Evolutionary conservation across 352 stramenopile species (phyloP).

Genomic region (Ophiocytium majus): DNA sequence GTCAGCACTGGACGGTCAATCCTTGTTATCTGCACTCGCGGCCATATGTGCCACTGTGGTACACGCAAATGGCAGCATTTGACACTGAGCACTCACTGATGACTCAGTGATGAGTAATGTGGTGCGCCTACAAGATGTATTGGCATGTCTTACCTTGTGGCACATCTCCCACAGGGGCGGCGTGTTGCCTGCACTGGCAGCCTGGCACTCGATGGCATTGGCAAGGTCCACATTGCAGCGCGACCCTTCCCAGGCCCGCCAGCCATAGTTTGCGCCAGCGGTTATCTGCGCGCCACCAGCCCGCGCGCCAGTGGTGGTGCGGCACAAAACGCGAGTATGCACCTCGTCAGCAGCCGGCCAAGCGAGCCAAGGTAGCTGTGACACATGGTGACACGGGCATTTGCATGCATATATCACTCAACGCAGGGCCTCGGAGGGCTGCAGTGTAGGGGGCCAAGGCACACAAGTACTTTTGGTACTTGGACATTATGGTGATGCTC

Average conservation of each 20-base stretch:
- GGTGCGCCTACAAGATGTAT: too few relatives aligned
- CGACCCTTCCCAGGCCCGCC: slow-evolving; percentile 25
- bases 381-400: too few relatives aligned
- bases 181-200: background rate
- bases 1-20: background rate
- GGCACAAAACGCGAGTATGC: background rate
- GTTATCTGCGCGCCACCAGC: background rate
- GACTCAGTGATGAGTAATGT: too few relatives aligned
- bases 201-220: background rate
- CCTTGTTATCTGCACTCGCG: background rate
- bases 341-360: background rate
- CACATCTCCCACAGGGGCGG: slow-evolving; percentile 22
- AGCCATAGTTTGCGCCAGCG: slow-evolving; percentile 36
- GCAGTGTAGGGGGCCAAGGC: background rate
- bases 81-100: background rate
- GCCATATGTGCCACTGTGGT: background rate
- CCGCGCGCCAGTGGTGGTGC: background rate
- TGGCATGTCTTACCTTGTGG: background rate
- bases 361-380: too few relatives aligned
- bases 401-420: too few relatives aligned
- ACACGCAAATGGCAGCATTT: background rate
- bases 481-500: slow-evolving; percentile 18
- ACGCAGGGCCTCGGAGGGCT: background rate
- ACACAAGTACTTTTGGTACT: background rate
- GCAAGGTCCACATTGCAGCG: slow-evolving; percentile 25